A percentile compares a stretch with the other conserved stretches of the same genome.
These are phyloP conservation scores for Tilletia caries DNA, from an alignment of 1,284 basidiomycete species.

Conservation along the genomic window DNA sequence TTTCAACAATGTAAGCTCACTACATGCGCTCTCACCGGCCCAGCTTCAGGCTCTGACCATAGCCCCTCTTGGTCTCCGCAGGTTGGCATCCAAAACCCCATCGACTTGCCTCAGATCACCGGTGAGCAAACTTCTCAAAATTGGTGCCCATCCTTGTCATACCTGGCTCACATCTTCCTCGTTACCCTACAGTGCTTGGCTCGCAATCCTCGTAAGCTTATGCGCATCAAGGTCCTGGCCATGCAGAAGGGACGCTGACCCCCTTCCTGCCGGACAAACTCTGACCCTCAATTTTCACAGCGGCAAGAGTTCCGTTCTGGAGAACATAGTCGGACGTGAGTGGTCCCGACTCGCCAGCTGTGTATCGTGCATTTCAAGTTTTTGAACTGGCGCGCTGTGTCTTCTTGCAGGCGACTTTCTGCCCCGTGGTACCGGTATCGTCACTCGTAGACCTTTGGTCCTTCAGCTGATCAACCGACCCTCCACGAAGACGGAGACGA, in stretches of 20 bases:
- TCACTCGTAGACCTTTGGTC: slow-evolving; percentile 88
- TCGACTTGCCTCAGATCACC: slow-evolving; percentile 62
- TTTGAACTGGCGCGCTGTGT: neutral
- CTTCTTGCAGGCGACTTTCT: slow-evolving; percentile 62
- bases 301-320: slow-evolving; percentile 58
- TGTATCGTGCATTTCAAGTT: neutral
- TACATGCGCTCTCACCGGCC: neutral
- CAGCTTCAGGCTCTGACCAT: too few relatives aligned
- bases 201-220: slow-evolving; percentile 55
- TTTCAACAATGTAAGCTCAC: slow-evolving; percentile 31
- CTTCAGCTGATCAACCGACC: slow-evolving; percentile 89
- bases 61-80: slow-evolving; percentile 13
- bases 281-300: slow-evolving; percentile 20
- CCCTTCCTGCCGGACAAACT: neutral
- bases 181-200: slow-evolving; percentile 24
- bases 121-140: neutral
- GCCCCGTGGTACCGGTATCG: slow-evolving; percentile 89
- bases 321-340: slow-evolving; percentile 96
- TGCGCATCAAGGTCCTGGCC: neutral
- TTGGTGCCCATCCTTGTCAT: too few relatives aligned
- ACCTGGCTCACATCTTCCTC: neutral
- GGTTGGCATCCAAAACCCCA: slow-evolving; percentile 49
- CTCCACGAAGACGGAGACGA: slow-evolving; percentile 25
- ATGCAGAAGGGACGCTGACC: too few relatives aligned
- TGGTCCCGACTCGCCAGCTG: neutral